Evolutionary conservation across 1,139 yeast species (phyloP), one percentile per base, ranked within the genome.

Genomic region (Yamadazyma atmosphaerica): DNA sequence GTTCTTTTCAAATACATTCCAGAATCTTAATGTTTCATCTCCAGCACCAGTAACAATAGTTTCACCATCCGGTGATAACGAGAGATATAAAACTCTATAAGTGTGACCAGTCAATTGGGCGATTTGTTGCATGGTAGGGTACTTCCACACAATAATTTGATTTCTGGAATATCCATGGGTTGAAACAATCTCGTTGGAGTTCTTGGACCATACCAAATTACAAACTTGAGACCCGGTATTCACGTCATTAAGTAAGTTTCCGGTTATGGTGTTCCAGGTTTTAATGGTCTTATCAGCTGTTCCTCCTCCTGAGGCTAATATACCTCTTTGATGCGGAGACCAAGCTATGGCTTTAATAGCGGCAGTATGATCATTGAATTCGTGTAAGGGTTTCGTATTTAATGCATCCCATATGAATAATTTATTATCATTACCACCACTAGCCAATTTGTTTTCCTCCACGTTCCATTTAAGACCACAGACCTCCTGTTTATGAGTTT

Each of bases 21-120:
- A 90, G 54, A 89, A 87, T 50, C 98, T 64, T 42, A 92, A 66
- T 0, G 98, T 92, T 61, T 94, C 98, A 63, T 92, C 99, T 2
- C 98, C 98, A 1, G 98, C 98, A 1, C 98, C 99, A 0, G 98
- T 90, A 2, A 92, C 98, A n/a, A 92, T 85, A 0, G 98, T 88
- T 47, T 87, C 90, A 1, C 98, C 98, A 62, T 92, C 98, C 0
- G 98, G 96, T n/a, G 95, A 85, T 66, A 92, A 73, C 3, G 96
- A 81, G 48, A 92, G 71, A 58, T 92, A 94, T 36, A 94, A 67
- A 7, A 92, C 98, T 44, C 99, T 74, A 57, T 86, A 88, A 1
- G 96, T 87, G 56, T 92, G 99, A 0, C 98, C 98, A 7, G 95
- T 88, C 39, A 92, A 74, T 33, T 90, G 88, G 1, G 97, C 96